Base-by-base conservation (phyloP, 169 alveolate genomes). In the Plasmodium gallinaceum region DNA sequence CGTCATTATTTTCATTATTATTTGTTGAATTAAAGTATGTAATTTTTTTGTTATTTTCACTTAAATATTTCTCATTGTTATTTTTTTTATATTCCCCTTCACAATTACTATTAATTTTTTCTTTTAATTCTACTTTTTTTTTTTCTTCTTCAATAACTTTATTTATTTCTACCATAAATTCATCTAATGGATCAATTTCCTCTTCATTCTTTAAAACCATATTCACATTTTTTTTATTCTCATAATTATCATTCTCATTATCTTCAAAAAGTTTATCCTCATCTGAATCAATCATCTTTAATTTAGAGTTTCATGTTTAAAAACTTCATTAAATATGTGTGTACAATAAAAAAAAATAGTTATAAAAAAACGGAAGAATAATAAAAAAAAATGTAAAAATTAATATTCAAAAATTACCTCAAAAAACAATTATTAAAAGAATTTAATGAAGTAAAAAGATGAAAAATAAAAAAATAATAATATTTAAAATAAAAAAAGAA, bases 81-180 rank as follows among this genome's bases (percentile, higher is more conserved):
- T 39, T 16, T 66, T 5, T 7, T 66, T 18, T 39, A 39, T 22
- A 24, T 60, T 10, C 26, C 16, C 16, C 42, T 48, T 42, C 54
- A 20, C 7, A 24, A 16, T 18, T 43, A 26, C 8, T 5, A 24
- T 26, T 74, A 61, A 43, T 22, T 43, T 5, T 42, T 14, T 68
- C 72, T 39, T 62, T 24, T 43, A 12, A 37, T 48, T 86, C 37
- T 20, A 22, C 18, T 20, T 70, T 86, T 46, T 43, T 58, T 62
- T 83, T 69, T 37, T 83, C 86, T 62, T 83, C 92, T 45, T 86
- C 92, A 10, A 86, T 48, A 0, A 86, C 88, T 66, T 86, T 86
- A 62, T 86, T 71, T 86, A 86, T 86, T 70, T 86, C 92, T 26
- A 61, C 22, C 92, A 86, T 86, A 45, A 86, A 86, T 71, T 69